Evolutionary conservation across 345 rosid species (phyloP), one percentile per base, ranked within the genome.

Genomic region (Triadica sebifera): DNA sequence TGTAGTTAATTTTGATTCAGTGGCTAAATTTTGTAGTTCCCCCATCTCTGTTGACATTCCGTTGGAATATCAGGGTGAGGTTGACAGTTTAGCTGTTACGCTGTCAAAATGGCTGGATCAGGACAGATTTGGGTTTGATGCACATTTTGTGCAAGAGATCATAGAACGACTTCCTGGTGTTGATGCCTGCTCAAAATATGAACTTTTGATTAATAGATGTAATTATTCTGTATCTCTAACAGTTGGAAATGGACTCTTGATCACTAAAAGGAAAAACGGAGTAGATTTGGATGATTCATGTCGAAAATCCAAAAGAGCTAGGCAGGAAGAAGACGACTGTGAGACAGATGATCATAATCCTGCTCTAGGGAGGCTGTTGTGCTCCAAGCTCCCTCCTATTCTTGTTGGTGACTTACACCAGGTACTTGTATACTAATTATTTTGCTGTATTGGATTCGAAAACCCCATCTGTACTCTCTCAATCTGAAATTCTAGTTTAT

Each of bases 71-170:
- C 76, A 78, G 77, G 87, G 83, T 77, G 86, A 89, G 78, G 73
- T 66, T 82, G 88, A 84, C 69, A 53, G 74, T 58, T 70, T 82
- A 63, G 66, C 81, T 74, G 80, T 80, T 78, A 81, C 80, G 45
- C 80, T 95, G 75, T 74, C 79, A 72, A 81, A 84, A 77, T 93
- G 99, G 99, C 83, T 91, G 78, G 88, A 82, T 75, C 92, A 86
- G 81, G 94, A 91, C 81, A 90, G 99, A 83, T 95, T 88, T 86
- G 99, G 99, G 63, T 70, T 95, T 78, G 99, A 95, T 62, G 76
- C 89, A 53, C 97, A 90, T 68, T 91, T 95, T 89, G 98, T 95
- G 76, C 96, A 84, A 74, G 97, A 95, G 85, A 87, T 88, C 60
- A 82, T 93, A 72, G 99, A 91, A 82, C 83, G 75, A 70, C 88